Conservation (phyloP, 1,139 yeast genomes). For the Williopsis jadinii region DNA sequence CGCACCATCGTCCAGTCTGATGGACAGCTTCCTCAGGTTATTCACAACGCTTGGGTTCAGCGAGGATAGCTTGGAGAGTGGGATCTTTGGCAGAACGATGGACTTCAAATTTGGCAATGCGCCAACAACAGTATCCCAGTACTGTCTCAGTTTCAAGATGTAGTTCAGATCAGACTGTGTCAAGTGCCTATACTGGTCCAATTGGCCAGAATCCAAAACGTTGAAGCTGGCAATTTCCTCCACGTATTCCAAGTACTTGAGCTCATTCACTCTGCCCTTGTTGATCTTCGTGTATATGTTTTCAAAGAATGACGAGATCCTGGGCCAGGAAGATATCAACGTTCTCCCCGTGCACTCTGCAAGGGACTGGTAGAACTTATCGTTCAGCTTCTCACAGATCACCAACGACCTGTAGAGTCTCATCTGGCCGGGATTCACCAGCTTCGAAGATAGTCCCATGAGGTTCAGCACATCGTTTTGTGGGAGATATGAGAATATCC, state of each 20-base stretch:
- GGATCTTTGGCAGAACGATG: slow-evolving; percentile 12
- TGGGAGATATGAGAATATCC: slow-evolving; percentile 8
- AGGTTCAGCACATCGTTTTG: slow-evolving; percentile 15
- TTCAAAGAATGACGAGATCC: slow-evolving; percentile 14
- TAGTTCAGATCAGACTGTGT: slow-evolving; percentile 8
- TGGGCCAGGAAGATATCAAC: slow-evolving; percentile 18
- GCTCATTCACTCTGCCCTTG: background rate
- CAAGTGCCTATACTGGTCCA: slow-evolving; percentile 12
- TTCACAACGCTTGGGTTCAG: slow-evolving; percentile 2
- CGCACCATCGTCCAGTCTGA: background rate
- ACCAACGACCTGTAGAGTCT: slow-evolving; percentile 16
- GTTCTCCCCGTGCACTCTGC: slow-evolving; percentile 9
- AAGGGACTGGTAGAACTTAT: slow-evolving; percentile 13
- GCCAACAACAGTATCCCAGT: slow-evolving; percentile 16
- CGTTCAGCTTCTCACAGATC: slow-evolving; percentile 20
- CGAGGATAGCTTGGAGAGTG: slow-evolving; percentile 12
- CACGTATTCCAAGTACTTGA: slow-evolving; percentile 8
- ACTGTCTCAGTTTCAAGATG: slow-evolving; percentile 15
- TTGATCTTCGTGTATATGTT: slow-evolving; percentile 6
- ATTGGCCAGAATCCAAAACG: slow-evolving; percentile 17
- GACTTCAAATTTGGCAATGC: slow-evolving; percentile 9
- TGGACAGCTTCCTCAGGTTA: slow-evolving; percentile 3
- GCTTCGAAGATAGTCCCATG: slow-evolving; percentile 9
- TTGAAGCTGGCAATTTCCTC: slow-evolving; percentile 16
- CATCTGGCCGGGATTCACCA: slow-evolving; percentile 11